These are phyloP conservation scores for Microsporum ferrugineum DNA, from an alignment of 2,329 filamentous ascomycete genomes.

Conservation along the genomic window DNA sequence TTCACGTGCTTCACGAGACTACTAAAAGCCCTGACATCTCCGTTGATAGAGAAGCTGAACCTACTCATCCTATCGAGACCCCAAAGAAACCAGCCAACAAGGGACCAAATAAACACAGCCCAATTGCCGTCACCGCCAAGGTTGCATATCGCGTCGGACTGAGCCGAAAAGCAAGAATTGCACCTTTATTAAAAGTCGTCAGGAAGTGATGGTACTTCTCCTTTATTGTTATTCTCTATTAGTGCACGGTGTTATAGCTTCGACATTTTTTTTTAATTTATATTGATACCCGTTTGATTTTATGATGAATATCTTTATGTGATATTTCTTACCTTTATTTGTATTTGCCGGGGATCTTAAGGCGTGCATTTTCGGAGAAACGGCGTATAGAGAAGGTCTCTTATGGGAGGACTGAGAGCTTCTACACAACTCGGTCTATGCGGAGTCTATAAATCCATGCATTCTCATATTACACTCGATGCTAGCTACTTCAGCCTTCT, in stretches of 20 bases:
- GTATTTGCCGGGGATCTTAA: not conserved
- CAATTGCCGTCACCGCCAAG: slow-evolving; percentile 29
- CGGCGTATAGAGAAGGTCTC: too few relatives aligned
- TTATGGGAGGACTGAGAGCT: too few relatives aligned
- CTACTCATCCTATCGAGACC: slow-evolving; percentile 2
- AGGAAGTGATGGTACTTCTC: slow-evolving; percentile 23
- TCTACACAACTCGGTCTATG: too few relatives aligned
- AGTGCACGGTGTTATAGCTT: not conserved
- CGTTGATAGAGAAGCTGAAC: not conserved
- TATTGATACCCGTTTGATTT: not conserved
- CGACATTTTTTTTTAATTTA: not conserved
- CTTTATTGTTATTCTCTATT: not conserved
- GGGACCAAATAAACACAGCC: slow-evolving; percentile 31
- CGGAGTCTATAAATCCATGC: too few relatives aligned
- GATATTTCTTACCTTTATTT: not conserved
- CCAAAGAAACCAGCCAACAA: slow-evolving; percentile 15
- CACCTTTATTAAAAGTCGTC: slow-evolving; percentile 37
- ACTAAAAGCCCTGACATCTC: not conserved
- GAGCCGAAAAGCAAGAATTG: slow-evolving; percentile 39
- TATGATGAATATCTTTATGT: not conserved
- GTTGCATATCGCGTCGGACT: slow-evolving; percentile 39
- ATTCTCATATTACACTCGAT: too few relatives aligned
- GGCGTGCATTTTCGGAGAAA: too few relatives aligned
- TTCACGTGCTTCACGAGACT: not conserved
- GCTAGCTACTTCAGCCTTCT: too few relatives aligned